Conservation (phyloP, 768 basidiomycete genomes). For the Hemileccinum rubropunctum region DNA sequence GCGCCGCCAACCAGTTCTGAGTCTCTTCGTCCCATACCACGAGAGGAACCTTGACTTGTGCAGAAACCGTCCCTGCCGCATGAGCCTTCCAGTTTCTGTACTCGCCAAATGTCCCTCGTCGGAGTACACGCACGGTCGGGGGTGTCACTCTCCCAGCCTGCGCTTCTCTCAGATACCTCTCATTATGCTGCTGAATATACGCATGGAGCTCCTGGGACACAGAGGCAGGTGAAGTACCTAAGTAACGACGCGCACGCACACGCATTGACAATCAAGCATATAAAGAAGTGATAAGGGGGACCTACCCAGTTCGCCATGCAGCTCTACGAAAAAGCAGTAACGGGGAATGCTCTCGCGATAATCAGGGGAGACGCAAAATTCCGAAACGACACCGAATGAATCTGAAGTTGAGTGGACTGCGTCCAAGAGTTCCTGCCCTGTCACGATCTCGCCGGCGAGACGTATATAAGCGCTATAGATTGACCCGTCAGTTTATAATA, state of each 20-base stretch:
- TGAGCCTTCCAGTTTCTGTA: conserved; percentile 21
- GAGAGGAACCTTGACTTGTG: conserved; percentile 20
- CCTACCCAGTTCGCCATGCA: conserved; percentile 7
- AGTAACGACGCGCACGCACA: background rate
- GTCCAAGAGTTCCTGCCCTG: conserved; percentile 19
- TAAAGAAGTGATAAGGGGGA: background rate
- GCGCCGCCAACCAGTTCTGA: conserved; percentile 15
- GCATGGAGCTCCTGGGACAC: conserved; percentile 6
- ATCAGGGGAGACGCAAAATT: conserved; percentile 20
- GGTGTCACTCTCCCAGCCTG: conserved; percentile 2
- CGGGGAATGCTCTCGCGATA: conserved; percentile 13
- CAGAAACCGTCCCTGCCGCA: conserved; percentile 12
- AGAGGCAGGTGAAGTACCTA: conserved; percentile 1
- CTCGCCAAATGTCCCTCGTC: conserved; percentile 18
- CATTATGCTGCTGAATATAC: conserved; percentile 9
- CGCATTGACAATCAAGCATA: background rate
- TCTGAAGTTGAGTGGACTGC: conserved; percentile 12
- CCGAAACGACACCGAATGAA: conserved; percentile 18
- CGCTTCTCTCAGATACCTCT: conserved; percentile 14
- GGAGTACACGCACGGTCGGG: conserved; percentile 15
- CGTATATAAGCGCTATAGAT: conserved; percentile 13
- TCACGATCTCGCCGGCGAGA: conserved; percentile 20
- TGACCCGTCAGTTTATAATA: background rate
- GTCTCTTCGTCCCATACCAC: conserved; percentile 14
- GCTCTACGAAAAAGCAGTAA: conserved; percentile 22